Evolutionary conservation across 1,284 basidiomycete genomes (phyloP).

Genomic region (Cryptococcus maquisensis): DNA sequence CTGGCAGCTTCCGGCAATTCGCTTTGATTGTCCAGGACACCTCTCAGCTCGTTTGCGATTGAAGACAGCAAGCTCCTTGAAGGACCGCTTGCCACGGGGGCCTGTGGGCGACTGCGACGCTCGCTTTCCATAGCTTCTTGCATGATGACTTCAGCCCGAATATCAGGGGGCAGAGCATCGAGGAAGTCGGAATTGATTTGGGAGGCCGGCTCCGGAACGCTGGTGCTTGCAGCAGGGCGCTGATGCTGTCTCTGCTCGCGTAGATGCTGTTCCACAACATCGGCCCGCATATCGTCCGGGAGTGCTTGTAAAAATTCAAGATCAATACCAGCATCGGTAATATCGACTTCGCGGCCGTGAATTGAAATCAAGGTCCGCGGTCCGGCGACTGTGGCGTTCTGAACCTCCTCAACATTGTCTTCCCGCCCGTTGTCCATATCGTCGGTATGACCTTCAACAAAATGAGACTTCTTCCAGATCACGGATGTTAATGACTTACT

Average conservation of each 20-base stretch:
- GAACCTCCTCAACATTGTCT: constrained; percentile 3
- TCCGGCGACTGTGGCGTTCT: background rate
- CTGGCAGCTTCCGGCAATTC: background rate
- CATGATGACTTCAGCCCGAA: constrained; percentile 93
- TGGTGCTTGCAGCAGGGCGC: constrained; percentile 58
- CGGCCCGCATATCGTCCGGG: constrained; percentile 97
- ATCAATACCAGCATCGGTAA: constrained; percentile 98
- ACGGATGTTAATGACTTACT: constrained; percentile 33
- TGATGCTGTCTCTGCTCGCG: constrained; percentile 62
- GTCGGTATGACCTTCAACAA: background rate
- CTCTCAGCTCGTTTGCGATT: constrained; percentile 73
- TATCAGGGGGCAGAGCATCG: constrained; percentile 90
- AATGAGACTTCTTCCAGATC: background rate
- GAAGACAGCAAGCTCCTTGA: constrained; percentile 65
- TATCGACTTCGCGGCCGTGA: constrained; percentile 91
- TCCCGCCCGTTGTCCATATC: background rate
- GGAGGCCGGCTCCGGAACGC: constrained; percentile 59
- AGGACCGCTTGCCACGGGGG: constrained; percentile 19
- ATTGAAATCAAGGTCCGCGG: constrained; percentile 78
- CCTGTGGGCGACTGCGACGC: constrained; percentile 49
- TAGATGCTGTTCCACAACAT: constrained; percentile 95
- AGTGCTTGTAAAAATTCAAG: constrained; percentile 96
- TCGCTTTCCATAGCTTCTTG: constrained; percentile 82
- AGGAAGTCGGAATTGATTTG: constrained; percentile 93
- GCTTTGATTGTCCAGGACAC: background rate